These are phyloP conservation scores for Nigrospora osmanthi DNA, from an alignment of 2,329 filamentous ascomycete genomes.

Conservation along the genomic window DNA sequence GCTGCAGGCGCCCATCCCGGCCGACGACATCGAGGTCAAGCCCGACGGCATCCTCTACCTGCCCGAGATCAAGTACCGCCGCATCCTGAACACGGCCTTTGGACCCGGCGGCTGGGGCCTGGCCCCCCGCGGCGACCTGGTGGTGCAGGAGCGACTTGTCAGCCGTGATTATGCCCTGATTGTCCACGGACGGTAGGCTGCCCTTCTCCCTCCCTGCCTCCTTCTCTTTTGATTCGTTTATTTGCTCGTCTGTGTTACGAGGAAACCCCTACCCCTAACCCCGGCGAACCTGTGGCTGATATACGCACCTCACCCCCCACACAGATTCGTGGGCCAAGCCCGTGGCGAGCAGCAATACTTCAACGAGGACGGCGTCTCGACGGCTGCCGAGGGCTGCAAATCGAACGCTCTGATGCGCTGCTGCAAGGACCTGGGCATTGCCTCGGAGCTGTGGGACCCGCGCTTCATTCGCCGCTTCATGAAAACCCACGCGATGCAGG, in stretches of 20 bases:
- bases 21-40: constrained; percentile 88
- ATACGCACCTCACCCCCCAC: background rate
- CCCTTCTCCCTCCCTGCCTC: background rate
- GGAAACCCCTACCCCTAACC: background rate
- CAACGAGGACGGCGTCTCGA: constrained; percentile 79
- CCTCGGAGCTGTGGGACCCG: constrained; percentile 94
- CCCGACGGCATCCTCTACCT: constrained; percentile 94
- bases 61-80: constrained; percentile 94
- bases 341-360: constrained; percentile 96
- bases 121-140: constrained; percentile 77
- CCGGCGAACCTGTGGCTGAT: background rate
- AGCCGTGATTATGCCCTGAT: constrained; percentile 93
- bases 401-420: constrained; percentile 96
- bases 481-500: constrained; percentile 65
- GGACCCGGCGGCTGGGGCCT: constrained; percentile 94
- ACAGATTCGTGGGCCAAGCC: constrained; percentile 81
- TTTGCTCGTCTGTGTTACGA: background rate
- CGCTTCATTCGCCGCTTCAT: constrained; percentile 80
- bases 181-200: constrained; percentile 70
- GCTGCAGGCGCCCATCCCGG: constrained; percentile 58
- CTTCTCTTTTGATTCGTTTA: background rate
- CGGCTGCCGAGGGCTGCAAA: constrained; percentile 93
- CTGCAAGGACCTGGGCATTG: constrained; percentile 95
- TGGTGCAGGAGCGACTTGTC: constrained; percentile 71
- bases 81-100: constrained; percentile 85